phyloP scores from a whole-genome alignment of 768 basidiomycete genomes.

The Suillus lakei region DNA sequence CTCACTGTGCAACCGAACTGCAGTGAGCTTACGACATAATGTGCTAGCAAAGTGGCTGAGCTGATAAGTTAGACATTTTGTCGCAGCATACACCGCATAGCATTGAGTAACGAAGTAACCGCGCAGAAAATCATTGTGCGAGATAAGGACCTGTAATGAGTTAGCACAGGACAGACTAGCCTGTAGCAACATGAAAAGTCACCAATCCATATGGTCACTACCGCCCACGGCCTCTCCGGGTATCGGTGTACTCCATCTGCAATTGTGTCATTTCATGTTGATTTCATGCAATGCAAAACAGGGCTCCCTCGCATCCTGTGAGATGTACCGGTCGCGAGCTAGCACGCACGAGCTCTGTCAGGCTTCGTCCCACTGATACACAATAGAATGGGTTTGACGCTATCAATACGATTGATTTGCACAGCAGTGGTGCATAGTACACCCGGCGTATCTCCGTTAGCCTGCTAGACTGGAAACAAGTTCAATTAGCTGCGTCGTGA shows the following conservation, averaged over 20 bases:
- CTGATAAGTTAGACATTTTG: too few species aligned
- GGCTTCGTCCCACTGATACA: background rate
- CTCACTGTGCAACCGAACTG: too few species aligned
- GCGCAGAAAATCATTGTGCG: background rate
- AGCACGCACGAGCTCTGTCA: background rate
- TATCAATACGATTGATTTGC: background rate
- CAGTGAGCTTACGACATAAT: too few species aligned
- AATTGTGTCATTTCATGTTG: too few species aligned
- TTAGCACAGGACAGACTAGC: background rate
- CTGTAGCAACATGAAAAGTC: background rate
- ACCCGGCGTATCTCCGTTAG: background rate
- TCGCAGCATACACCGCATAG: background rate
- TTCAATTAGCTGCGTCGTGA: background rate
- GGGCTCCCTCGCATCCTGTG: background rate
- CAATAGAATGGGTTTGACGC: background rate
- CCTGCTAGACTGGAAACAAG: background rate
- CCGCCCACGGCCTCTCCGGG: background rate
- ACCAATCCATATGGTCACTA: background rate
- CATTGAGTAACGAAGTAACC: background rate
- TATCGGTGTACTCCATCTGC: background rate
- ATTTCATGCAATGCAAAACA: background rate
- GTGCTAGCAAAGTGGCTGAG: background rate
- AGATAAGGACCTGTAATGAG: background rate
- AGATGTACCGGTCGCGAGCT: background rate
- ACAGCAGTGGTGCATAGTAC: background rate